Conservation (phyloP, 148 eudicot genomes). For the Cornus controversa region DNA sequence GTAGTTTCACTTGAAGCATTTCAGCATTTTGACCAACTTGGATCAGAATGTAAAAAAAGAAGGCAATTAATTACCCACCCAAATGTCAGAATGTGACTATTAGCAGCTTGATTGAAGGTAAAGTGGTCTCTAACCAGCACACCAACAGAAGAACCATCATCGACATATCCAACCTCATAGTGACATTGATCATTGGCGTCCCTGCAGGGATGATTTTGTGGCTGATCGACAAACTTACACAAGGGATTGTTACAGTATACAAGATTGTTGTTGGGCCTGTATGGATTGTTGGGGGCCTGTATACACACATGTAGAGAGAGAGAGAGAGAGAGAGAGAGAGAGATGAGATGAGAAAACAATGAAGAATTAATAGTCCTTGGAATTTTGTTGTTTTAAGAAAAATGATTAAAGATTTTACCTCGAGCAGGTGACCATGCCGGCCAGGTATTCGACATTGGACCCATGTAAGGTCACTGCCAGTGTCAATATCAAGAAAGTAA, state of each 20-base stretch:
- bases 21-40: no score
- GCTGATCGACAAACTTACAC: slow-evolving; percentile 19
- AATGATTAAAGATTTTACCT: not conserved
- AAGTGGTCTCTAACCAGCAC: slow-evolving; percentile 24
- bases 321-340: not conserved
- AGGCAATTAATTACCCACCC: slow-evolving; percentile 15
- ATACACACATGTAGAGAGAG: not conserved
- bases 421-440: slow-evolving; percentile 10
- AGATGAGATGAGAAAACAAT: slow-evolving; percentile 3
- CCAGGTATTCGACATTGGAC: slow-evolving; percentile 19
- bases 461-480: slow-evolving; percentile 19
- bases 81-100: slow-evolving; percentile 12
- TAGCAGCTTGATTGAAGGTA: slow-evolving; percentile 13
- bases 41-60: not conserved
- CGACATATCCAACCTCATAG: slow-evolving; percentile 25
- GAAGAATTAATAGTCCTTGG: not conserved
- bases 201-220: slow-evolving; percentile 8
- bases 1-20: not conserved
- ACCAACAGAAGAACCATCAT: slow-evolving; percentile 25
- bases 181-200: slow-evolving; percentile 24
- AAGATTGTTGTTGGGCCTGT: slow-evolving; percentile 20
- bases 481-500: slow-evolving; percentile 6
- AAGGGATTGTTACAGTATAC: slow-evolving; percentile 23
- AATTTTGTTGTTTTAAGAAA: no score
- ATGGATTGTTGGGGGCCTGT: slow-evolving; percentile 22